A percentile compares a stretch with the other conserved stretches of the same genome.
Conservation (phyloP, 2,329 filamentous ascomycete species). For the Ophiosphaerella narmari region DNA sequence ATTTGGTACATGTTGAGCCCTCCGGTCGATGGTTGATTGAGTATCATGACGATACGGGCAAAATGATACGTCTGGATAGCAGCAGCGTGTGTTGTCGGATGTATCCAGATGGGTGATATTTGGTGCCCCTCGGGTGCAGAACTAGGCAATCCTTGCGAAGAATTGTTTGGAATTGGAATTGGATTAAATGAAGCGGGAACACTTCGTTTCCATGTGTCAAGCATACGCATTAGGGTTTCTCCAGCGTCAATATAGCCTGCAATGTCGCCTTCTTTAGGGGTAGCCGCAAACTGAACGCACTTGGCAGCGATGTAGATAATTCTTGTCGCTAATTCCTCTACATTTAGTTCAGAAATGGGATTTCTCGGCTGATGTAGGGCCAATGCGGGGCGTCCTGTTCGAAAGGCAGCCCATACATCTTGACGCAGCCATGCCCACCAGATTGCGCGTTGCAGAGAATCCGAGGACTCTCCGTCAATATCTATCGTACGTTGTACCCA, state of each 20-base stretch:
- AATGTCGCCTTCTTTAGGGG: slow-evolving; percentile 50
- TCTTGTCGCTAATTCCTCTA: slow-evolving; percentile 59
- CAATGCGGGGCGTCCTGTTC: slow-evolving; percentile 60
- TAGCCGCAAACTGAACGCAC: slow-evolving; percentile 62
- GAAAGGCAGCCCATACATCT: slow-evolving; percentile 67
- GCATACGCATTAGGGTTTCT: slow-evolving; percentile 53
- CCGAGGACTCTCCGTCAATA: slow-evolving; percentile 60
- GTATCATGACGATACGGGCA: slow-evolving; percentile 57
- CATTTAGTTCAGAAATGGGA: slow-evolving; percentile 52
- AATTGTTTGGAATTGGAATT: slow-evolving; percentile 40
- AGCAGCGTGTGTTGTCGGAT: slow-evolving; percentile 43
- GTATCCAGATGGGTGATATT: slow-evolving; percentile 32
- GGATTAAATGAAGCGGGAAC: slow-evolving; percentile 51
- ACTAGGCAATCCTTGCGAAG: slow-evolving; percentile 15
- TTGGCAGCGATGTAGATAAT: slow-evolving; percentile 62
- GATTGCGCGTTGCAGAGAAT: slow-evolving; percentile 61
- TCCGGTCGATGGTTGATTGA: slow-evolving; percentile 57
- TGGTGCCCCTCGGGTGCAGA: slow-evolving; percentile 4
- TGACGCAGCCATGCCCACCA: slow-evolving; percentile 71
- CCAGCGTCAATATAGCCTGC: slow-evolving; percentile 49
- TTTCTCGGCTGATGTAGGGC: slow-evolving; percentile 63
- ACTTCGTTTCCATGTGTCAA: slow-evolving; percentile 56
- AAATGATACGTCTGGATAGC: slow-evolving; percentile 59
- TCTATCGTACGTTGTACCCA: slow-evolving; percentile 66
- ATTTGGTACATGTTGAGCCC: slow-evolving; percentile 55